phyloP scores from a whole-genome alignment of 2,329 filamentous ascomycete species.

The Plectosphaerella plurivora region DNA sequence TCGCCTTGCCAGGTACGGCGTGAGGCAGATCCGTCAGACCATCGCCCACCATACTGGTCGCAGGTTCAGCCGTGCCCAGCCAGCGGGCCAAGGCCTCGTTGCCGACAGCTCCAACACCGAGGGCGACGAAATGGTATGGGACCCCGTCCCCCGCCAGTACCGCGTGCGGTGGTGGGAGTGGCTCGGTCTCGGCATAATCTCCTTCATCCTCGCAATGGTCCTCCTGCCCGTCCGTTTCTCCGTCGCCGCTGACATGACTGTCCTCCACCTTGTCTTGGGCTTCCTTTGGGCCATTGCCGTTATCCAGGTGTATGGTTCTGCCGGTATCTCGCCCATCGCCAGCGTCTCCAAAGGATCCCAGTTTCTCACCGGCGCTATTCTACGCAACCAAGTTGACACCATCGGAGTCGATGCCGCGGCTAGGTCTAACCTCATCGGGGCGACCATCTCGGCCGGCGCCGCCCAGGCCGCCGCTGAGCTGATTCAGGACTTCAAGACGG shows the following conservation, averaged over 20 bases:
- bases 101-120: neutral
- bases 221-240: neutral
- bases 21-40: neutral
- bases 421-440: neutral
- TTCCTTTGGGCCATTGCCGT: neutral
- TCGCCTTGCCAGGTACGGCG: neutral
- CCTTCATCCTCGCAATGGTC: neutral
- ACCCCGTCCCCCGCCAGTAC: neutral
- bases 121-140: neutral
- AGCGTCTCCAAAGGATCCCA: neutral
- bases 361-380: neutral
- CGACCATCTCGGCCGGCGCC: neutral
- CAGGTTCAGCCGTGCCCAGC: neutral
- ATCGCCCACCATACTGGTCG: neutral
- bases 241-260: neutral
- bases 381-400: neutral
- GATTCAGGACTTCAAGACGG: neutral
- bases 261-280: neutral
- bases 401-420: neutral
- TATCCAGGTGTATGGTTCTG: neutral
- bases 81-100: neutral
- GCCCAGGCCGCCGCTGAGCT: neutral
- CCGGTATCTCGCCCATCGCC: neutral
- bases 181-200: neutral
- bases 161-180: neutral